A percentile compares a stretch with the other conserved stretches of the same genome.
phyloP scores from a whole-genome alignment of 352 stramenopile species.

The Pythium dissimile region DNA sequence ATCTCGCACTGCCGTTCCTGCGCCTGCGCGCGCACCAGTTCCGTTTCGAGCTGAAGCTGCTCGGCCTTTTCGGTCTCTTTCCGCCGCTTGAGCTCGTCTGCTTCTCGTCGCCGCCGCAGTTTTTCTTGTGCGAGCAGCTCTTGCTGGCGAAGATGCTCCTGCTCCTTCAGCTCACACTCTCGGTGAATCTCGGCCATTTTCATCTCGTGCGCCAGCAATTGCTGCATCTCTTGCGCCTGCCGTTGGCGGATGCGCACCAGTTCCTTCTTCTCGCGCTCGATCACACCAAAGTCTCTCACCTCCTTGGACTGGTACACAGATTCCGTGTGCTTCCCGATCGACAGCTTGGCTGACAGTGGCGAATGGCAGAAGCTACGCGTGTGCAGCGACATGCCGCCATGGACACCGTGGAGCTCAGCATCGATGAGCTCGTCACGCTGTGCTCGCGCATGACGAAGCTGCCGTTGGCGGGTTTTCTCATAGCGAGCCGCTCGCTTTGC shows the following conservation, averaged over 20 bases:
- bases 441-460: constrained; percentile 43
- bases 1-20: constrained; percentile 43
- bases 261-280: constrained; percentile 63
- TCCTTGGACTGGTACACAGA: constrained; percentile 16
- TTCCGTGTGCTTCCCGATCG: constrained; percentile 18
- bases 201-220: constrained; percentile 65
- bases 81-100: constrained; percentile 43
- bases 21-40: constrained; percentile 33
- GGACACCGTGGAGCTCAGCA: constrained; percentile 37
- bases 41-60: constrained; percentile 43
- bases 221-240: constrained; percentile 66
- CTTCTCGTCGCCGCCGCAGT: constrained; percentile 37
- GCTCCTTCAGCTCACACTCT: constrained; percentile 50
- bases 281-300: constrained; percentile 42
- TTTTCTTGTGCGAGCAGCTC: constrained; percentile 39
- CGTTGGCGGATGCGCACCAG: constrained; percentile 70
- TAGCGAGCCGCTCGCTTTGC: constrained; percentile 55
- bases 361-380: constrained; percentile 60
- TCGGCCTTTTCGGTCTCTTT: constrained; percentile 57
- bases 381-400: constrained; percentile 45
- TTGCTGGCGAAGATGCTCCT: constrained; percentile 42
- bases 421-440: constrained; percentile 62
- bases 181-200: constrained; percentile 51
- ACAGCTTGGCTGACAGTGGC: constrained; percentile 32
- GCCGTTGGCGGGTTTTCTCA: constrained; percentile 51